Conservation (phyloP, 768 basidiomycete species). For the Rubroboletus pulcherrimus region DNA sequence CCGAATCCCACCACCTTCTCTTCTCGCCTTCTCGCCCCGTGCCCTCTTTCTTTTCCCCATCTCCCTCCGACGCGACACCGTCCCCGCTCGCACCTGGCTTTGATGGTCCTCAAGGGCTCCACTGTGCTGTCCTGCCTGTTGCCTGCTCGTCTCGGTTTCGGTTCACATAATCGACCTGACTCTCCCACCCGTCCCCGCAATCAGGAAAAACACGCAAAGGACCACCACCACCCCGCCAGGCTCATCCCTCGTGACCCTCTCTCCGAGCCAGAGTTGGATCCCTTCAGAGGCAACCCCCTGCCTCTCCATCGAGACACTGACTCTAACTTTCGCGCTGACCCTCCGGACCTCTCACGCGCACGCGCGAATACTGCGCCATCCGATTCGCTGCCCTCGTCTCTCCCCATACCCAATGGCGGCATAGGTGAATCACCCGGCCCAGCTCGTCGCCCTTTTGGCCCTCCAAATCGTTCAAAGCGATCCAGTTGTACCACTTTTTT, state of each 20-base stretch:
- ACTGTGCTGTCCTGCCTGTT: slow-evolving; percentile 34
- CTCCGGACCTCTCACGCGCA: slow-evolving; percentile 11
- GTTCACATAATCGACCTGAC: slow-evolving; percentile 16
- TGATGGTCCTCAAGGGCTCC: slow-evolving; percentile 36
- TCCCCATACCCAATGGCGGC: slow-evolving; percentile 49
- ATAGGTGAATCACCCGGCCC: slow-evolving; percentile 61
- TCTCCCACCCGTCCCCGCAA: neutral
- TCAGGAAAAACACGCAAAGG: slow-evolving; percentile 30
- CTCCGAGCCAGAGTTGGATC: slow-evolving; percentile 36
- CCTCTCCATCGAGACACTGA: slow-evolving; percentile 26
- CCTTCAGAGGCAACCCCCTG: slow-evolving; percentile 26
- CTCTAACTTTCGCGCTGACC: neutral
- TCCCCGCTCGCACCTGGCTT: neutral
- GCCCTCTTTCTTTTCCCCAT: neutral
- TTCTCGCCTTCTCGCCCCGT: neutral
- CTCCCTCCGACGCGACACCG: neutral
- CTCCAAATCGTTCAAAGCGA: slow-evolving; percentile 34
- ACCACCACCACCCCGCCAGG: neutral
- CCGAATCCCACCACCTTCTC: neutral
- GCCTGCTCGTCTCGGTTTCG: slow-evolving; percentile 35
- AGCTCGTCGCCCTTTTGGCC: slow-evolving; percentile 15
- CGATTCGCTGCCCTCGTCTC: slow-evolving; percentile 37
- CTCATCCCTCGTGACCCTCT: slow-evolving; percentile 38
- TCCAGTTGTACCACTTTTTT: slow-evolving; percentile 38
- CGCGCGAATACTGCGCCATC: slow-evolving; percentile 29